Base-by-base conservation (phyloP, 495 filamentous ascomycete species). In the Trichoderma orchidacearum region DNA sequence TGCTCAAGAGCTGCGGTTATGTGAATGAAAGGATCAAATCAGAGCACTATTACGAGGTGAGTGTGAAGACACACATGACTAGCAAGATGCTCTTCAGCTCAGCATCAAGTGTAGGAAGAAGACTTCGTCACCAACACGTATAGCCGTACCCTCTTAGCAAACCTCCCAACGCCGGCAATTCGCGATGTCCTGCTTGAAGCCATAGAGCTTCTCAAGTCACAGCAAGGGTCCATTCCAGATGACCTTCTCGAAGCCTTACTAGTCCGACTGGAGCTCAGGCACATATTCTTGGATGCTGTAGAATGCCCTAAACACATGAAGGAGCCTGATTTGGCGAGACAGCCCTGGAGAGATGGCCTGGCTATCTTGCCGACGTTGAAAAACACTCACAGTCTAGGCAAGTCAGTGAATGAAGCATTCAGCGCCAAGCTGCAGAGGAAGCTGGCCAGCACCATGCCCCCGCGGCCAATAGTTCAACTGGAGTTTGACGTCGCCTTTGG, bases 111-210 rank as follows among this genome's bases (percentile, higher is more conserved):
- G 45, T 56, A 94, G 87, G 93, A 98, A 71, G 93, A 98, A 70
- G 93, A 98, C 63, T 96, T 97, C 61, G 86, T 90, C 23, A 88
- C 87, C 3, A 89, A 94, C 66, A 81, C 91, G 0, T 97, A 92
- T 66, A 85, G 89, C 59, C 80, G 91, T 28, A 78, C 76, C 38
- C 76, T 99, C 0, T 71, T 97, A 28, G 79, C 83, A 32, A 67
- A 76, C 5, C 75, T 91, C 34, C 75, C 82, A 30, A 62, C 68
- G 5, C 68, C 73, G 5, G 72, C 79, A 9, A 80, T 92, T 38
- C 64, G 78, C 23, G 65, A 71, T n/a, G 62, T 85, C 30, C 68
- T 95, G 38, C 72, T 81, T 45, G 68, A 80, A 45, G 87, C 86
- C 28, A 60, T 82, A 15, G 62, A 62, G 15, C 77, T 77, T 65